Base-by-base conservation (phyloP, 352 stramenopile species). In the Phytophthora foliorum region DNA sequence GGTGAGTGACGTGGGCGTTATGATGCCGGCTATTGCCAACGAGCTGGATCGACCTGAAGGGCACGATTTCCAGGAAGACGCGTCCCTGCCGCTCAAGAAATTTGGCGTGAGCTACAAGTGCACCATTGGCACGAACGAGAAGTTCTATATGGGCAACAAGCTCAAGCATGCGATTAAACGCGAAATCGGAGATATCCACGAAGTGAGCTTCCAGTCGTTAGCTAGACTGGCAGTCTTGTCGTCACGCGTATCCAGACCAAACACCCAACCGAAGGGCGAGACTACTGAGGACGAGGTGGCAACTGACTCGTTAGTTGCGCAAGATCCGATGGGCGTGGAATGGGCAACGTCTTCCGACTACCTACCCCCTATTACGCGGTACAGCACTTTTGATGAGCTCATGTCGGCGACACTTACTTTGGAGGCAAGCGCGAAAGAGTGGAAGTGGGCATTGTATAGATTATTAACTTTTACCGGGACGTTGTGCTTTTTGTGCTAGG, bases 81-180 rank as follows among this genome's bases (percentile, higher is more conserved):
- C 88, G 13, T 96, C 87, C 42, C 58, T 97, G 38, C 88, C 88
- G 41, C 68, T 97, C 4, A 97, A 96, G 69, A 95, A 95, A 52
- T 97, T 95, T 64, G 89, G 87, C 0, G 86, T 97, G 17, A 94
- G 87, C 59, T 97, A 97, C 81, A 97, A 97, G 64, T 97, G 88
- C 62, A 97, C 88, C 4, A 94, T 97, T 45, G 89, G 89, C 49
- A 95, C 88, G 29, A 90, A 73, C 54, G 89, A 97, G 66, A 92
- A 83, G 27, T 97, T 97, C 44, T 94, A 94, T 68, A 88, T 96
- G 72, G 84, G 89, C 55, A 92, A 96, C 64, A 84, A 70, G 6
- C 61, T 97, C 16, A 97, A 97, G 49, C 87, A 94, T 46, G 87
- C 87, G 0, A 78, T 91, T 24, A 93, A 92, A 46, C 72, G 86